phyloP scores from a whole-genome alignment of 345 rosid species.

The Linum trigynum region DNA sequence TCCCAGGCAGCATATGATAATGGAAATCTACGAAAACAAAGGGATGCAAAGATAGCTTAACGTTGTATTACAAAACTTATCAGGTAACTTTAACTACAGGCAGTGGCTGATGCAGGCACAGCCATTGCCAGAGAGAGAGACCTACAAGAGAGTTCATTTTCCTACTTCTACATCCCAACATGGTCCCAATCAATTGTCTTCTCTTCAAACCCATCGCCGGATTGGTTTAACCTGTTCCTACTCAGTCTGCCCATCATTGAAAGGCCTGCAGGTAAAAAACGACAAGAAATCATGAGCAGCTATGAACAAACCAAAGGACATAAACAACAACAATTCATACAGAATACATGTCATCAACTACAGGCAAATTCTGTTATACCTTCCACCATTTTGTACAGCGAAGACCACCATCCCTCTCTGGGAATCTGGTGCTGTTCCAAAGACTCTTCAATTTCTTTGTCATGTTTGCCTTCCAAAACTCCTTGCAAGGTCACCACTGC shows the following conservation, averaged over 20 bases:
- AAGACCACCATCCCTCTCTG: constrained; percentile 5
- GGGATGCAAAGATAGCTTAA: too few species aligned
- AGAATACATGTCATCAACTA: too few species aligned
- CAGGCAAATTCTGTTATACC: background rate
- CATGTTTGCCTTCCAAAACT: constrained; percentile 1
- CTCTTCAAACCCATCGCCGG: background rate
- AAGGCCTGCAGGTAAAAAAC: background rate
- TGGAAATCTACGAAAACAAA: too few species aligned
- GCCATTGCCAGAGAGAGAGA: background rate
- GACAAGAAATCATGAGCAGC: background rate
- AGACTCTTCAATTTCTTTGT: constrained; percentile 2
- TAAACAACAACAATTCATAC: too few species aligned
- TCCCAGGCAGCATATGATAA: too few species aligned
- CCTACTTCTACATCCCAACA: background rate
- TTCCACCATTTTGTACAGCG: constrained; percentile 4
- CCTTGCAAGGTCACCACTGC: constrained; percentile 1
- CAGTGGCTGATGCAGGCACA: background rate
- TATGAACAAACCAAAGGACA: background rate
- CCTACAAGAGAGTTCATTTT: background rate
- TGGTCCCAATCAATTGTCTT: background rate
- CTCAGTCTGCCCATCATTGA: constrained; percentile 2
- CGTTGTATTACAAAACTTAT: background rate
- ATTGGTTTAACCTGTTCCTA: background rate
- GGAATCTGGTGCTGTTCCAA: constrained; percentile 2
- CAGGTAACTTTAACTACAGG: background rate